Conservation (phyloP, 495 filamentous ascomycete genomes). For the Clavariopsis aquatica region DNA sequence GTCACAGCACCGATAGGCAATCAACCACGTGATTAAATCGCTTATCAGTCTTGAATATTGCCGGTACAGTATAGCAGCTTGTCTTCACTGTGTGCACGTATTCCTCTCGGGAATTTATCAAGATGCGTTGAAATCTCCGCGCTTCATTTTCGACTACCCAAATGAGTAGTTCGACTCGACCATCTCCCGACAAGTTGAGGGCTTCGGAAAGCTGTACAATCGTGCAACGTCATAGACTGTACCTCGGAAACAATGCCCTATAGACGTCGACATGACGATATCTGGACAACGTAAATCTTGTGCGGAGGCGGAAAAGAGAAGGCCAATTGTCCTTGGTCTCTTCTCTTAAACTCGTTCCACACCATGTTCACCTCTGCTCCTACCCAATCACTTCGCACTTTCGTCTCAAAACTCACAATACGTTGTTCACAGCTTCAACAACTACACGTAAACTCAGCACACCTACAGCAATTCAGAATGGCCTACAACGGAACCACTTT, state of each 20-base stretch:
- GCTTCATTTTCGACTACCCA: too few relatives aligned
- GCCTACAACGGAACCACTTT: constrained; percentile 47
- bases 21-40: neutral
- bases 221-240: constrained; percentile 9
- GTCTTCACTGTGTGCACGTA: neutral
- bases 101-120: neutral
- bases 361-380: constrained; percentile 9
- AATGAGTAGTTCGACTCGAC: neutral
- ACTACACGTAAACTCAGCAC: constrained; percentile 1
- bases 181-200: constrained; percentile 6
- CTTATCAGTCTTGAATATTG: neutral
- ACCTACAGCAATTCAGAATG: constrained; percentile 19
- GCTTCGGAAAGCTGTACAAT: constrained; percentile 1
- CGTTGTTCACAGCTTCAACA: neutral
- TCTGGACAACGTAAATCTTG: neutral
- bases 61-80: too few relatives aligned
- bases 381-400: constrained; percentile 8
- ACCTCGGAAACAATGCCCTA: neutral
- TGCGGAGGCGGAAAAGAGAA: too few relatives aligned
- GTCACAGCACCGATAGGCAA: too few relatives aligned
- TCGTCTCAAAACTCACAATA: constrained; percentile 2
- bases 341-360: constrained; percentile 5
- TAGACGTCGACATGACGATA: constrained; percentile 15
- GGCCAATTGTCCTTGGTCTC: neutral
- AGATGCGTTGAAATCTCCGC: neutral